Evolutionary conservation across 1,284 basidiomycete species (phyloP).

Genomic region (Testicularia cyperi): DNA sequence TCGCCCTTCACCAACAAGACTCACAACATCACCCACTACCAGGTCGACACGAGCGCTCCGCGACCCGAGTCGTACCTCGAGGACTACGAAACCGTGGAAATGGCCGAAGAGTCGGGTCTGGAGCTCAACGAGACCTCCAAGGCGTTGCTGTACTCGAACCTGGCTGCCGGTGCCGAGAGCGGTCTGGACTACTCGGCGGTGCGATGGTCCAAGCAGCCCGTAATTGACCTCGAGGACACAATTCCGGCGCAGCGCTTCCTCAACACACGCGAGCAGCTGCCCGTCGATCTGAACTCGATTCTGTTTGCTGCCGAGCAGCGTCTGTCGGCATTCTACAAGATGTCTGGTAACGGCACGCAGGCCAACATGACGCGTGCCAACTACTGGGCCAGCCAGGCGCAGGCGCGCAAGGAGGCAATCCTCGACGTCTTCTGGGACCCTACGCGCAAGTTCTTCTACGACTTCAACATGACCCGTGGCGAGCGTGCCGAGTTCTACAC

Average conservation of each 20-base stretch:
- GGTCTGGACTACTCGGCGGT: constrained; percentile 63
- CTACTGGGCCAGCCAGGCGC: constrained; percentile 68
- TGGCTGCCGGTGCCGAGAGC: constrained; percentile 81
- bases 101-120: constrained; percentile 65
- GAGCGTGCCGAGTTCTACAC: constrained; percentile 65
- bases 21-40: constrained; percentile 71
- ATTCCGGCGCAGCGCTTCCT: constrained; percentile 70
- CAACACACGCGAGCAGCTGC: constrained; percentile 71
- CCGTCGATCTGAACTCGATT: constrained; percentile 80
- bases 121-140: constrained; percentile 64
- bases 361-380: constrained; percentile 58
- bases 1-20: constrained; percentile 73
- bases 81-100: constrained; percentile 74
- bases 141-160: constrained; percentile 77
- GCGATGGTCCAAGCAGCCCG: constrained; percentile 65
- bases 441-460: constrained; percentile 80
- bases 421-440: constrained; percentile 85
- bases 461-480: constrained; percentile 64
- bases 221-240: constrained; percentile 62
- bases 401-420: constrained; percentile 69
- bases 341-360: constrained; percentile 63
- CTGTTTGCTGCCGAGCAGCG: constrained; percentile 65
- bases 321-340: constrained; percentile 63
- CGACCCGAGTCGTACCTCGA: constrained; percentile 72
- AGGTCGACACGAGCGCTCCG: constrained; percentile 73